Evolutionary conservation across 2,329 filamentous ascomycete species (phyloP).

Genomic region (Hypoxylon sp.): DNA sequence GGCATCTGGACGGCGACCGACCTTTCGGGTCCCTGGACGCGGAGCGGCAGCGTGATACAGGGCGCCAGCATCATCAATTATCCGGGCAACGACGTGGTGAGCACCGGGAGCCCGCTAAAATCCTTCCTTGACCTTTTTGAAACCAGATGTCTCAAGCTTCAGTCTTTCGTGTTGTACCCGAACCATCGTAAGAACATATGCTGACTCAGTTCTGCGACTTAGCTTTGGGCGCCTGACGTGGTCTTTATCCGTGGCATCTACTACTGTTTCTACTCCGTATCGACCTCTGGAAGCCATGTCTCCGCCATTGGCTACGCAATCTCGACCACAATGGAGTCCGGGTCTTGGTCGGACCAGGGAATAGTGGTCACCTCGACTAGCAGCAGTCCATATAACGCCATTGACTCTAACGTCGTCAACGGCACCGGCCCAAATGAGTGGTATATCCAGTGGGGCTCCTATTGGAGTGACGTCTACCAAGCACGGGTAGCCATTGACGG

Average conservation of each 20-base stretch:
- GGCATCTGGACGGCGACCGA: slow-evolving; percentile 51
- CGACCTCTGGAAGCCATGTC: slow-evolving; percentile 19
- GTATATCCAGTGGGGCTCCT: slow-evolving; percentile 70
- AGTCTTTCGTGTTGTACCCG: not conserved
- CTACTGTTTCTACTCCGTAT: slow-evolving; percentile 42
- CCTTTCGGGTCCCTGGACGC: slow-evolving; percentile 58
- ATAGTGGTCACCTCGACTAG: slow-evolving; percentile 47
- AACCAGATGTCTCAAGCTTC: not conserved
- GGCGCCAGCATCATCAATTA: slow-evolving; percentile 61
- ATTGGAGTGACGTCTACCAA: slow-evolving; percentile 70
- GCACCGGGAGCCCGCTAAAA: not conserved
- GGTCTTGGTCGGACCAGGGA: slow-evolving; percentile 41
- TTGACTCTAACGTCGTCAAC: slow-evolving; percentile 64
- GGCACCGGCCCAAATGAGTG: slow-evolving; percentile 53
- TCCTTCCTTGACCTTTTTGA: not conserved
- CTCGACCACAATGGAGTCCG: slow-evolving; percentile 36
- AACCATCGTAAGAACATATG: not conserved
- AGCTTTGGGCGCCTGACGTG: slow-evolving; percentile 42
- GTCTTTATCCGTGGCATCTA: slow-evolving; percentile 37
- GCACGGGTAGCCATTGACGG: slow-evolving; percentile 60
- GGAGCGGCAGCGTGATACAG: slow-evolving; percentile 60
- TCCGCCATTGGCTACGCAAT: slow-evolving; percentile 41
- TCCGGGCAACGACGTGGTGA: slow-evolving; percentile 30
- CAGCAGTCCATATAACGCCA: slow-evolving; percentile 62
- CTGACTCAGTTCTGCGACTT: slow-evolving; percentile 12